Conservation (phyloP, 2,329 filamentous ascomycete genomes). For the Akanthomyces muscarius region DNA sequence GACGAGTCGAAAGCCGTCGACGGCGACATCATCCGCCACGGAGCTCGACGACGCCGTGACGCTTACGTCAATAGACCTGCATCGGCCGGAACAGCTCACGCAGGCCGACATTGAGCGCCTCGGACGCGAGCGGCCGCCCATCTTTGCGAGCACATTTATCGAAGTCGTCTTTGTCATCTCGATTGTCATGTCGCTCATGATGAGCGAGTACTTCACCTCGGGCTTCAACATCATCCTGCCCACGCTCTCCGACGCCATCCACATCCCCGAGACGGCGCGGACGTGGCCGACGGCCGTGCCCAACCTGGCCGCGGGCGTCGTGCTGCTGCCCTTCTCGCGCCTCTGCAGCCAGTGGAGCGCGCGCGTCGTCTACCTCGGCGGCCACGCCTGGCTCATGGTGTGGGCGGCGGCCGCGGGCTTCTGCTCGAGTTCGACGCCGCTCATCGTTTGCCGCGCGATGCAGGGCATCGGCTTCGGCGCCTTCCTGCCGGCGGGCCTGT, state of each 20-base stretch:
- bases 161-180: constrained; percentile 49
- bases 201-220: constrained; percentile 20
- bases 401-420: constrained; percentile 65
- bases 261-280: constrained; percentile 55
- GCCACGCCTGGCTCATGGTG: constrained; percentile 55
- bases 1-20: constrained; percentile 5
- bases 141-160: constrained; percentile 46
- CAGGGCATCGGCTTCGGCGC: constrained; percentile 66
- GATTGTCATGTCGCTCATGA: constrained; percentile 17
- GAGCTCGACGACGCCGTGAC: not conserved
- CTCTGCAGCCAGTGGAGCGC: constrained; percentile 55
- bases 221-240: constrained; percentile 50
- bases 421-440: constrained; percentile 57
- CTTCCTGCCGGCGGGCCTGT: constrained; percentile 65
- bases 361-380: constrained; percentile 50
- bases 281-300: constrained; percentile 61
- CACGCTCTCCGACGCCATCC: constrained; percentile 53
- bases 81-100: not conserved
- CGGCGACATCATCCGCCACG: not conserved
- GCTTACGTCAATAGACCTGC: not conserved
- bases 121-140: constrained; percentile 53
- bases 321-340: constrained; percentile 58
- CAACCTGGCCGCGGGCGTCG: constrained; percentile 48
- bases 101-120: constrained; percentile 47
- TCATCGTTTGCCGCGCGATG: constrained; percentile 63